Percentiles rank a stretch among this genome's conserved stretches.
phyloP scores from a whole-genome alignment of 768 basidiomycete genomes.

The Boletus patriciae region DNA sequence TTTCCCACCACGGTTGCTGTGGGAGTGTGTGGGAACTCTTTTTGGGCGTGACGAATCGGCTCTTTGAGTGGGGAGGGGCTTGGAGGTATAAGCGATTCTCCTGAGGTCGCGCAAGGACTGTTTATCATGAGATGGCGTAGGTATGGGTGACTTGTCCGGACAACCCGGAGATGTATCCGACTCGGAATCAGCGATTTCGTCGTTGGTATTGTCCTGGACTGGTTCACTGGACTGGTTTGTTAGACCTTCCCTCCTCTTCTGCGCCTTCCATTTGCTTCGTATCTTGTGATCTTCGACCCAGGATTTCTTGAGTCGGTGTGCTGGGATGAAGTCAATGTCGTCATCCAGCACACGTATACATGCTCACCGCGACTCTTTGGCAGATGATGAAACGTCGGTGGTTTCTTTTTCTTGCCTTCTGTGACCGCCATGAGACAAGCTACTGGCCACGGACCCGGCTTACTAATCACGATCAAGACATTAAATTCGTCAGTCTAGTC shows the following conservation, averaged over 20 bases:
- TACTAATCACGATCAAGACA: slow-evolving; percentile 23
- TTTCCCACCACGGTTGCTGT: slow-evolving; percentile 30
- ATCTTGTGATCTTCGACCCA: slow-evolving; percentile 80
- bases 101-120: slow-evolving; percentile 58
- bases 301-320: slow-evolving; percentile 75
- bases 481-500: slow-evolving; percentile 26
- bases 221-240: slow-evolving; percentile 9
- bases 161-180: neutral
- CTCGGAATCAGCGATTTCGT: neutral
- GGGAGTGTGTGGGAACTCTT: slow-evolving; percentile 13
- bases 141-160: neutral
- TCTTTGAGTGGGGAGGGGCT: slow-evolving; percentile 59
- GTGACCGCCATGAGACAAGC: slow-evolving; percentile 2
- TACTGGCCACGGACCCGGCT: slow-evolving; percentile 10
- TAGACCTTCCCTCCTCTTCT: slow-evolving; percentile 56
- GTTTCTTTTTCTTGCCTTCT: slow-evolving; percentile 43
- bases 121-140: slow-evolving; percentile 9
- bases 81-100: slow-evolving; percentile 59
- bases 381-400: slow-evolving; percentile 69
- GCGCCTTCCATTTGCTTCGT: slow-evolving; percentile 72
- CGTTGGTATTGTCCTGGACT: neutral
- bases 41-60: slow-evolving; percentile 41
- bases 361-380: slow-evolving; percentile 60
- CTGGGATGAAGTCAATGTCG: slow-evolving; percentile 38
- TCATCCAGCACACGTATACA: neutral